Evolutionary conservation across 495 filamentous ascomycete genomes (phyloP), one percentile per base, ranked within the genome.

Genomic region (Usnea hakonensis): DNA sequence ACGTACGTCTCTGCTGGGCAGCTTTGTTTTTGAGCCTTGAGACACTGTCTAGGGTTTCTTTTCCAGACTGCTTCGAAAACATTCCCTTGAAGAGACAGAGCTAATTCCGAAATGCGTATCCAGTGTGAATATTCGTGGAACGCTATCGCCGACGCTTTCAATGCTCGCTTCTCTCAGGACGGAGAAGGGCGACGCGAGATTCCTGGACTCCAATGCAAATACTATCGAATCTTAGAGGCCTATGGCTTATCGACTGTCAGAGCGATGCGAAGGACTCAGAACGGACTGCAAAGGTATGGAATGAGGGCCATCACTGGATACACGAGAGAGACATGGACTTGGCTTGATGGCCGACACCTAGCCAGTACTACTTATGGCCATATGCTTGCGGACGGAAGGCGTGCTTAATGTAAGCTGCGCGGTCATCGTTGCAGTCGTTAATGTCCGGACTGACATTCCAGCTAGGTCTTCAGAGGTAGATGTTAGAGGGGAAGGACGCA

Each of bases 191-290:
- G 30, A 28, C 61, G 61, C 32, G 53, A 57, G 33, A 43, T 59
- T 28, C 40, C 58, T 65, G 79, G 79, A 3, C 77, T 82, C 40
- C 79, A 82, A 67, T 82, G 79, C 74, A 80, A 79, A 60, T 82
- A 80, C 65, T 82, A 82, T 64, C 77, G 79, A 33, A 79, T 78
- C 58, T 77, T 79, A 58, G 75, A 76, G 65, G 74, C 77, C 54
- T 75, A 79, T n/a, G 58, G 61, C 38, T 36, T 70, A 16, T 63
- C 65, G 19, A 41, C 66, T 48, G 65, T 68, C 19, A 58, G 68
- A 55, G 30, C 60, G 40, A 62, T 65, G 55, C 26, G 55, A 13
- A 64, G 67, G 43, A 59, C 58, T 16, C 59, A 48, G 36, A 33
- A 55, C 40, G 41, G 54, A 36, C 59, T 56, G 35, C 52, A 68